Base-by-base conservation (phyloP, 176 grass and related monocot genomes). In the Miscanthus lutarioriparius region DNA sequence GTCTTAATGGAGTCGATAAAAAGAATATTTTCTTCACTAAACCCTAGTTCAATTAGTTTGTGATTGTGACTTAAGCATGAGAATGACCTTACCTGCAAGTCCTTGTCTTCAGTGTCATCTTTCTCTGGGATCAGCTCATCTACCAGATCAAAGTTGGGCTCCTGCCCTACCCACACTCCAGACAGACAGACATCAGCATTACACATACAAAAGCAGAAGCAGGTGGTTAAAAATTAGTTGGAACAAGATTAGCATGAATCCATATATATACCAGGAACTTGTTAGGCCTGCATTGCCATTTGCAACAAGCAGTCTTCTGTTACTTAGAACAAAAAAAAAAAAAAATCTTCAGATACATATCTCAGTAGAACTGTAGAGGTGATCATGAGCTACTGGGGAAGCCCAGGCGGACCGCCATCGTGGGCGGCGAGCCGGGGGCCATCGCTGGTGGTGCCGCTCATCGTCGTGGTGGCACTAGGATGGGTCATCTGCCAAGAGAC, bases 361-460 rank as follows among this genome's bases (percentile, higher is more conserved):
- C 22, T 59, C 49, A 79, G 37, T 79, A 72, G 62, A 64, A 53
- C 68, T 66, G 15, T 30, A 69, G 74, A 71, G 72, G 87, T 48
- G 74, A 78, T 82, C 69, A 90, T 86, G 86, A 85, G 86, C 83
- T 83, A 74, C 79, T 69, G 79, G 68, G 83, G 72, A 36, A 64
- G 61, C n/a, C 38, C 76, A 2, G 59, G 77, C 8, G 12, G 56
- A 38, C 74, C 83, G 25, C 56, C 82, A 37, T 51, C 40, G 13
- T 88, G 79, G 79, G 58, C 54, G 47, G 61, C 44, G 10, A 81
- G 22, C 48, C 75, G n/a, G 10, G 91, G 91, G 2, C 93, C 97
- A 19, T 99, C 97, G 67, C 93, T 93, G 28, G 67, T 99, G 58
- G 84, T 92, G 76, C 93, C 93, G 30, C 81, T 94, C 40, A 79